phyloP scores from a whole-genome alignment of 108 stramenopile genomes.

The Asterionellopsis glacialis region DNA sequence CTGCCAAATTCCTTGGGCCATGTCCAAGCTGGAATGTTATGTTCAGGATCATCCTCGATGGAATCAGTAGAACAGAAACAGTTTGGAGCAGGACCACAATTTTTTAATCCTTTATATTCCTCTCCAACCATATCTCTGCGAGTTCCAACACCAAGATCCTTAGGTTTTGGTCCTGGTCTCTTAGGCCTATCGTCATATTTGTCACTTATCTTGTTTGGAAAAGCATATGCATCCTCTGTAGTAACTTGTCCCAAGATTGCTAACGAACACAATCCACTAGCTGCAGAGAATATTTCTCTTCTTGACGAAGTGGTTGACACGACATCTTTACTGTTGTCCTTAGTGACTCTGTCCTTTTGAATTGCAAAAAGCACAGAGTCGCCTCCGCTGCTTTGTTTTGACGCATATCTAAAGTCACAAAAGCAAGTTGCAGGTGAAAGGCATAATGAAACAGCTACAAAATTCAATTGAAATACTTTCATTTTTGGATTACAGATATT shows the following conservation, averaged over 20 bases:
- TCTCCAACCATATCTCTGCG: conserved; percentile 60
- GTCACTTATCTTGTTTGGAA: conserved; percentile 72
- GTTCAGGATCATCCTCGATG: conserved; percentile 52
- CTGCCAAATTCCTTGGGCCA: conserved; percentile 35
- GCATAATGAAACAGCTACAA: too few species aligned
- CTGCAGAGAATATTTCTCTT: conserved; percentile 1
- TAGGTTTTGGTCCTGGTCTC: conserved; percentile 66
- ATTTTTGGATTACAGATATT: too few species aligned
- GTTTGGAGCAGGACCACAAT: conserved; percentile 79
- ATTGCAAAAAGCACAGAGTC: too few species aligned
- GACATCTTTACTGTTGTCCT: background rate
- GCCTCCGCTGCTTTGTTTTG: too few species aligned
- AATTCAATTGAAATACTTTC: too few species aligned
- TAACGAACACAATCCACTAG: background rate
- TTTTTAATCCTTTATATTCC: conserved; percentile 72
- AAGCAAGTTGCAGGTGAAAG: too few species aligned
- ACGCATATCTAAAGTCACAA: too few species aligned
- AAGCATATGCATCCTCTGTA: conserved; percentile 35
- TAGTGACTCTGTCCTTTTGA: too few species aligned
- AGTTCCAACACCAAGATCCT: conserved; percentile 59
- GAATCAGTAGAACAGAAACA: conserved; percentile 81
- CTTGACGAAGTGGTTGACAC: background rate
- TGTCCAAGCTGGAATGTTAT: conserved; percentile 62
- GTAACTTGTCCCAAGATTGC: background rate
- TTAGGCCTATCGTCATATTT: conserved; percentile 87